phyloP scores from a whole-genome alignment of 2,329 filamentous ascomycete species.

The Penicillium sclerotiorum region DNA sequence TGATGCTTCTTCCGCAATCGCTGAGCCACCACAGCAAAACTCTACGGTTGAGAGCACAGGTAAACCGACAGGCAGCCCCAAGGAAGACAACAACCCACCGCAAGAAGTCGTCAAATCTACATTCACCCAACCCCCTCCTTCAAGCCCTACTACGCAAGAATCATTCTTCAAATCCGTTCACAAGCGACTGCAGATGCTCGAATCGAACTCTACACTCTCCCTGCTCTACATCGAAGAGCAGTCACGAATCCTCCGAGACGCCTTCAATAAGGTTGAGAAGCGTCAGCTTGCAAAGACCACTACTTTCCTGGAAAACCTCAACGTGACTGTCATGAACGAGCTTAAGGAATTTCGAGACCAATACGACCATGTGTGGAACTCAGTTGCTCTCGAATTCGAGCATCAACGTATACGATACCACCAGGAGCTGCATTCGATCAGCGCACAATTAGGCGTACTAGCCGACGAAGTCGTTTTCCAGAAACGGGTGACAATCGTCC shows the following conservation, averaged over 20 bases:
- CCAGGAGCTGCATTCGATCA: slow-evolving; percentile 80
- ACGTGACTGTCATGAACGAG: slow-evolving; percentile 81
- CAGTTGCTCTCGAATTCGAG: slow-evolving; percentile 88
- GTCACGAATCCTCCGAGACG: slow-evolving; percentile 84
- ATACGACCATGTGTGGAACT: slow-evolving; percentile 97
- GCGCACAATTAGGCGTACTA: slow-evolving; percentile 76
- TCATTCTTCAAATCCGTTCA: slow-evolving; percentile 97
- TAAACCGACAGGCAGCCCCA: slow-evolving; percentile 22
- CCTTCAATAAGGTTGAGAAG: slow-evolving; percentile 83
- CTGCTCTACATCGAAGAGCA: slow-evolving; percentile 97
- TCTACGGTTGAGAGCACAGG: slow-evolving; percentile 26
- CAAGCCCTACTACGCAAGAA: slow-evolving; percentile 86
- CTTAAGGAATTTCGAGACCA: slow-evolving; percentile 75
- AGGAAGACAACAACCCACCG: slow-evolving; percentile 37
- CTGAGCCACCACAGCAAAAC: slow-evolving; percentile 25
- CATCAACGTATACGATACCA: slow-evolving; percentile 83
- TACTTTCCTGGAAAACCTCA: slow-evolving; percentile 80
- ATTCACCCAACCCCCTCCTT: slow-evolving; percentile 52
- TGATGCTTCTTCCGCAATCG: slow-evolving; percentile 15
- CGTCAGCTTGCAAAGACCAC: slow-evolving; percentile 83
- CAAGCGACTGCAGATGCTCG: slow-evolving; percentile 86
- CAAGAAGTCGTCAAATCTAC: slow-evolving; percentile 39
- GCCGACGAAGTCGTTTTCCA: slow-evolving; percentile 86
- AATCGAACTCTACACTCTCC: slow-evolving; percentile 89
- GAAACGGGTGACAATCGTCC: slow-evolving; percentile 91